Base-by-base conservation (phyloP, 495 filamentous ascomycete species). In the Clavariopsis aquatica region DNA sequence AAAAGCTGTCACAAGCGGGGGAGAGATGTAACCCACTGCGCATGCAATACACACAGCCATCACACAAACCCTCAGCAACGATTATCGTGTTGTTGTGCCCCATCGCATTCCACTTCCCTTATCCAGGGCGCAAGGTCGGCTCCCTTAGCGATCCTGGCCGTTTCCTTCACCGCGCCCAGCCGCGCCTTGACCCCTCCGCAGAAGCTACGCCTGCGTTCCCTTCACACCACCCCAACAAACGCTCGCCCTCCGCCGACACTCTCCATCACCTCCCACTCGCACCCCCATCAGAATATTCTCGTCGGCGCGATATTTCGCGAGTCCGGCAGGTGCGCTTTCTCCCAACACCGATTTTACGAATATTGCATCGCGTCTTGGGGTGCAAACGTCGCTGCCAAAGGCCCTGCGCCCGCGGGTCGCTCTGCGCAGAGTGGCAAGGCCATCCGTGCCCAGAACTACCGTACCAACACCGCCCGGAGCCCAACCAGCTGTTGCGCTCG, bases 291-390 rank as follows among this genome's bases (percentile, higher is more conserved):
- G 53, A 68, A 62, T 53, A 68, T 60, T 53, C 43, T 10, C 36
- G 13, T 8, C 43, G 28, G 17, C 22, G 19, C 54, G 62, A 59
- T 59, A 52, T 53, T 46, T 31, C 34, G 13, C n/a, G 34, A 26
- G 38, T 27, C 23, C 20, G 34, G 41, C 19, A 19, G 1, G 49
- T 20, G 64, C 64, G 64, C 49, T 34, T 31, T 64, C 65, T 13
- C 62, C 67, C 57, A 62, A 68, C 49, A 68, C 69, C 69, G 27
- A 60, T 49, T 53, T 70, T 46, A 38, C 29, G 38, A 62, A 52
- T 73, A 57, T 64, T 69, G 8, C 26, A 36, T 10, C 43, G 19
- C 12, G 31, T 53, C 55, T 53, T 29, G 59, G 64, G 51, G 57
- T 41, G 56, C 12, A 28, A 55, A 54, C 22, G 28, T 65, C 63